Evolutionary conservation across 495 filamentous ascomycete genomes (phyloP).

Genomic region (Tuber brumale): DNA sequence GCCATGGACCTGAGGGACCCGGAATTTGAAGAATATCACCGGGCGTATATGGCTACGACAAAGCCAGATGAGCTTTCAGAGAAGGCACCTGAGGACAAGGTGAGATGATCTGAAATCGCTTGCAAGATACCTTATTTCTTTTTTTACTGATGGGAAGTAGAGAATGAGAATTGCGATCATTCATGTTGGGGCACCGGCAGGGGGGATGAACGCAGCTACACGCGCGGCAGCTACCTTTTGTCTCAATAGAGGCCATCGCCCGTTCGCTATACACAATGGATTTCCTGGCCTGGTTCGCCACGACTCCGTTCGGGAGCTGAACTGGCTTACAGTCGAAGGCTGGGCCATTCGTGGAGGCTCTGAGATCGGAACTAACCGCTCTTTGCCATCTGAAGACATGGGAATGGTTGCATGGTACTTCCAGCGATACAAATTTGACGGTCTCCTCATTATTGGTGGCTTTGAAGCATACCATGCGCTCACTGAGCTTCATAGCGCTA

Average conservation of each 20-base stretch:
- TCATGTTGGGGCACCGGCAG: slow-evolving; percentile 96
- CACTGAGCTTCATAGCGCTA: slow-evolving; percentile 72
- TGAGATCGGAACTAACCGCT: slow-evolving; percentile 96
- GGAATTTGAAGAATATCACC: slow-evolving; percentile 90
- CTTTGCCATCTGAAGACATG: slow-evolving; percentile 74
- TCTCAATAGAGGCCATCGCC: slow-evolving; percentile 82
- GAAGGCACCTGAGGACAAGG: slow-evolving; percentile 65
- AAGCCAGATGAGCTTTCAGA: slow-evolving; percentile 58
- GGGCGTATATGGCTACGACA: slow-evolving; percentile 83
- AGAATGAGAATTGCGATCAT: slow-evolving; percentile 90
- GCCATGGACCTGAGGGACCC: slow-evolving; percentile 85
- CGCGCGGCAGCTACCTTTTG: slow-evolving; percentile 95
- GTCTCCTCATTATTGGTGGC: slow-evolving; percentile 84
- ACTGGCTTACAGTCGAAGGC: slow-evolving; percentile 87
- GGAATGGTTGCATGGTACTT: slow-evolving; percentile 78
- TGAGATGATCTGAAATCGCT: slow-evolving; percentile 42
- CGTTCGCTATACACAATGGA: slow-evolving; percentile 89
- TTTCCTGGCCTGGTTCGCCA: slow-evolving; percentile 93
- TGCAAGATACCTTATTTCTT: neutral
- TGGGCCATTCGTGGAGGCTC: slow-evolving; percentile 97
- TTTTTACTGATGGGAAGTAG: slow-evolving; percentile 44
- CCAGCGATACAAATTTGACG: slow-evolving; percentile 79
- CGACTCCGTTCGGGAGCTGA: slow-evolving; percentile 76
- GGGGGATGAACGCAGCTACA: slow-evolving; percentile 97
- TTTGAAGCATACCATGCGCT: slow-evolving; percentile 96